phyloP scores from a whole-genome alignment of 2,329 filamentous ascomycete species.

The Penicillium sp. region DNA sequence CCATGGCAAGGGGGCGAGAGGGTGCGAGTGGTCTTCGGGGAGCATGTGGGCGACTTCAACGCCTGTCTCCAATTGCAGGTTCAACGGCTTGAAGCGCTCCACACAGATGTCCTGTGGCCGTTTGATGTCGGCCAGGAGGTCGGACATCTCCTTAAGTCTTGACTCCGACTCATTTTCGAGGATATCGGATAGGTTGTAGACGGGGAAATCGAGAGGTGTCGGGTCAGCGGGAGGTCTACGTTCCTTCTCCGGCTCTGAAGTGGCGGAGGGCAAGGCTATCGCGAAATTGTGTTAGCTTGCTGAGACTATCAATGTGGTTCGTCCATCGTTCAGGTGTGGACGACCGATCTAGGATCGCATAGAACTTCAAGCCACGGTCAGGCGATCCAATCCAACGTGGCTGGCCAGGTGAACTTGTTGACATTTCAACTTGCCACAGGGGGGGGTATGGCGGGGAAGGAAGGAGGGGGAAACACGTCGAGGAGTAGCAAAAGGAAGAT shows the following conservation, averaged over 20 bases:
- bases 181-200: conserved; percentile 42
- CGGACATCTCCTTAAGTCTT: conserved; percentile 41
- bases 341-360: not conserved
- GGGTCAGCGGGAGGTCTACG: conserved; percentile 50
- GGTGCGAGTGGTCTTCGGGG: conserved; percentile 31
- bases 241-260: conserved; percentile 40
- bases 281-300: conserved; percentile 11
- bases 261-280: conserved; percentile 33
- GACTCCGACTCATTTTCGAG: conserved; percentile 34
- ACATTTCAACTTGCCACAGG: not conserved
- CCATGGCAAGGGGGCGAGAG: conserved; percentile 43
- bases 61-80: conserved; percentile 39
- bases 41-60: conserved; percentile 39
- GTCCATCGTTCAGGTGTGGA: too few species aligned
- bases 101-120: conserved; percentile 42
- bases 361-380: not conserved
- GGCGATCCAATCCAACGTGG: not conserved
- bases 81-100: conserved; percentile 42
- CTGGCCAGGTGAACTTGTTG: not conserved
- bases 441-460: not conserved
- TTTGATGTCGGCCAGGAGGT: conserved; percentile 45
- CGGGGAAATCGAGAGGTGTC: conserved; percentile 53
- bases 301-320: not conserved
- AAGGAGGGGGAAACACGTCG: not conserved
- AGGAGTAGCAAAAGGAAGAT: conserved; percentile 3